phyloP scores from a whole-genome alignment of 257 asterid species.

The Fraxinus quadrangulata region DNA sequence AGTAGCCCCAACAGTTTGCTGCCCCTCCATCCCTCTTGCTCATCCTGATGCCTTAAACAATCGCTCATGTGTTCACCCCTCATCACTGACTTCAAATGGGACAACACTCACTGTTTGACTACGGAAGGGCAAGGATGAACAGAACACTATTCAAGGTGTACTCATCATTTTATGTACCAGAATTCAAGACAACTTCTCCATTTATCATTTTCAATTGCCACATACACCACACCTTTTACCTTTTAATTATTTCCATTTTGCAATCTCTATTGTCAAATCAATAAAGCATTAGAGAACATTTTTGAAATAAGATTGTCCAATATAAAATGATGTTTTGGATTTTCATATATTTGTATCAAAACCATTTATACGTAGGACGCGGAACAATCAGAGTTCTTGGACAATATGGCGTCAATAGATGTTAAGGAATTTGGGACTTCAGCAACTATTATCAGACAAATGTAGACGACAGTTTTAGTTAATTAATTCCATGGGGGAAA shows the following conservation, averaged over 20 bases:
- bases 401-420: background rate
- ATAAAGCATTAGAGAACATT: background rate
- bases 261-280: background rate
- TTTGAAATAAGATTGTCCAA: background rate
- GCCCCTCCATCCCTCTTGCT: background rate
- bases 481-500: background rate
- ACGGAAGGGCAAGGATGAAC: background rate
- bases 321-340: background rate
- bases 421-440: background rate
- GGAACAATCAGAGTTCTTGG: background rate
- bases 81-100: background rate
- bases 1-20: background rate
- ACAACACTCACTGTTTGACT: background rate
- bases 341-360: no score
- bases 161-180: background rate
- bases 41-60: background rate
- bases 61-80: background rate
- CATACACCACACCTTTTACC: background rate
- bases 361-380: background rate
- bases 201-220: background rate
- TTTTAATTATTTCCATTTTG: background rate
- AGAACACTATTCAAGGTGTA: background rate
- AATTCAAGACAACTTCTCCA: background rate
- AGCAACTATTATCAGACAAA: constrained; percentile 1
- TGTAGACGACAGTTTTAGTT: background rate